phyloP scores from a whole-genome alignment of 306 rosid species.

The Ormosia semicastrata region DNA sequence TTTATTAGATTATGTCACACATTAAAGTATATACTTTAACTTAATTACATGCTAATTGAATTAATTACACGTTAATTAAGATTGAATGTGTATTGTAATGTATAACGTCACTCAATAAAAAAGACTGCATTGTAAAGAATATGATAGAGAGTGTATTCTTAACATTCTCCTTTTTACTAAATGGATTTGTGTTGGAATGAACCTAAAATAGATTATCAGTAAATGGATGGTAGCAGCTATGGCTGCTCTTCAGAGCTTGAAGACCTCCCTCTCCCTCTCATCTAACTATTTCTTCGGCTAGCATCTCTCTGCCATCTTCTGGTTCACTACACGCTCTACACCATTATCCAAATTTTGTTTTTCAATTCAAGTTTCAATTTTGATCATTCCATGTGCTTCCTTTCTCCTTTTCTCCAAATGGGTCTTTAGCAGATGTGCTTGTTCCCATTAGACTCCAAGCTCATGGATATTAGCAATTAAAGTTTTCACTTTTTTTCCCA shows the following conservation, averaged over 20 bases:
- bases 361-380: conserved; percentile 9
- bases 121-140: too few relatives aligned
- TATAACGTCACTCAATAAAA: too few relatives aligned
- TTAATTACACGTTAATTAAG: too few relatives aligned
- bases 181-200: too few relatives aligned
- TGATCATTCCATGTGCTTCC: neutral
- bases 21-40: too few relatives aligned
- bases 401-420: neutral
- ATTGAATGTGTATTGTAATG: too few relatives aligned
- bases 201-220: too few relatives aligned
- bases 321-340: conserved; percentile 25
- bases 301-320: conserved; percentile 52
- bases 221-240: conserved; percentile 54
- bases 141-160: too few relatives aligned
- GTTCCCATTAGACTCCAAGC: neutral
- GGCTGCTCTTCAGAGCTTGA: conserved; percentile 82
- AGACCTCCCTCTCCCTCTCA: conserved; percentile 70
- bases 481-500: neutral
- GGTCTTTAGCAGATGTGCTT: neutral
- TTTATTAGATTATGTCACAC: too few relatives aligned
- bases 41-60: too few relatives aligned
- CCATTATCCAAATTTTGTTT: neutral
- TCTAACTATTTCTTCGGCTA: conserved; percentile 85
- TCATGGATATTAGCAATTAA: neutral
- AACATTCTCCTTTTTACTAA: too few relatives aligned